These are phyloP conservation scores for Haplosporangium sp. DNA, from an alignment of 371 early-diverging fungal genomes.

Conservation along the genomic window DNA sequence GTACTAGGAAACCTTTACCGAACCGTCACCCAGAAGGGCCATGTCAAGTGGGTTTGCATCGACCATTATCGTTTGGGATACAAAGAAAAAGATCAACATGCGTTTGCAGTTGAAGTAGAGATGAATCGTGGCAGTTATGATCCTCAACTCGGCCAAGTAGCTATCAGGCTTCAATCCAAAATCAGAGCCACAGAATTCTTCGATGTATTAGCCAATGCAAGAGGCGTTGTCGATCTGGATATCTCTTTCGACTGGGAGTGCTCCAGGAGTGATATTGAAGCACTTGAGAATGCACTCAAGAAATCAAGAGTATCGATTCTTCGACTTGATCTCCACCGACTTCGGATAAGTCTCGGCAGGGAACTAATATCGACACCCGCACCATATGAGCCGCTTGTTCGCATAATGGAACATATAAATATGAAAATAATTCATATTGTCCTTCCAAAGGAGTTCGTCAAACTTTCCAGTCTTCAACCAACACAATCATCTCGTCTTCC, in stretches of 20 bases:
- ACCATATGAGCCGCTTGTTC: not conserved
- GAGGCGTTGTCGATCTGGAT: slow-evolving; percentile 2
- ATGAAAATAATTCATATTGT: slow-evolving; percentile 19
- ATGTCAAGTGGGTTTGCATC: slow-evolving; percentile 19
- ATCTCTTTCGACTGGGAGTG: slow-evolving; percentile 13
- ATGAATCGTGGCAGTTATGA: slow-evolving; percentile 7
- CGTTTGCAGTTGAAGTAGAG: not conserved
- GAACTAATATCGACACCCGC: slow-evolving; percentile 6
- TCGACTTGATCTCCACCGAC: slow-evolving; percentile 7
- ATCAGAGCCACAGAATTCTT: slow-evolving; percentile 8
- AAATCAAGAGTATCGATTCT: slow-evolving; percentile 10
- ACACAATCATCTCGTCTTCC: slow-evolving; percentile 5
- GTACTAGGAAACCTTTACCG: slow-evolving; percentile 17
- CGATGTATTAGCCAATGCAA: slow-evolving; percentile 9
- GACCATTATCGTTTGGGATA: slow-evolving; percentile 4
- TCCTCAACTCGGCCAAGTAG: slow-evolving; percentile 8
- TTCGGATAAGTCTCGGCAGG: slow-evolving; percentile 1
- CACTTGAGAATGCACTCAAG: slow-evolving; percentile 6
- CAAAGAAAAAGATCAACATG: not conserved
- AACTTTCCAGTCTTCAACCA: slow-evolving; percentile 1
- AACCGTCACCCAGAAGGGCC: slow-evolving; percentile 6
- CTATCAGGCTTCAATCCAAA: slow-evolving; percentile 2
- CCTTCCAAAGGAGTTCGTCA: slow-evolving; percentile 4
- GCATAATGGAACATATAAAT: slow-evolving; percentile 1
- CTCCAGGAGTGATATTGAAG: slow-evolving; percentile 10